A percentile compares a stretch with the other conserved stretches of the same genome.
phyloP scores from a whole-genome alignment of 73 alveolate genomes.

The Effrenium voratum region DNA sequence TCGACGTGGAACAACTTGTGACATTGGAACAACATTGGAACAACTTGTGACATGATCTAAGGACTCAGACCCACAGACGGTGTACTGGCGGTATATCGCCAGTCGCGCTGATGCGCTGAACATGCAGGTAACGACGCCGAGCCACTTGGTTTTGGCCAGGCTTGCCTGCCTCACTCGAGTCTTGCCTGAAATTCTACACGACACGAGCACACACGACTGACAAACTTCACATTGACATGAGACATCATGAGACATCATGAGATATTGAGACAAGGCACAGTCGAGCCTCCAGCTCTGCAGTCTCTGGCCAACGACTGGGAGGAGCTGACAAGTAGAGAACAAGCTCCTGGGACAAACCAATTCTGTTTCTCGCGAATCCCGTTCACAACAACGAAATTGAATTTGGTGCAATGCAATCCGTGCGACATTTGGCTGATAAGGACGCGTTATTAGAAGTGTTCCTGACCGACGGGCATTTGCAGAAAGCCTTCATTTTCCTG shows the following conservation, averaged over 20 bases:
- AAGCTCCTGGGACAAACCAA: background rate
- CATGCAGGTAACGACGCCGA: background rate
- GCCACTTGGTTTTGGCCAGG: background rate
- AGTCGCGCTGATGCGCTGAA: slow-evolving; percentile 20
- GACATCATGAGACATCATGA: too few species aligned
- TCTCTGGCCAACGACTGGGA: slow-evolving; percentile 30
- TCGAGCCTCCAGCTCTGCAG: slow-evolving; percentile 30
- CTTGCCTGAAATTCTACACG: too few species aligned
- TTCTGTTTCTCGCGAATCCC: background rate
- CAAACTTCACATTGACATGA: too few species aligned
- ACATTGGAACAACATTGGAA: too few species aligned
- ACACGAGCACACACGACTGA: too few species aligned
- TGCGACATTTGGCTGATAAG: background rate
- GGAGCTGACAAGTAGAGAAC: background rate
- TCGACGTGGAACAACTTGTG: too few species aligned
- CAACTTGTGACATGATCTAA: too few species aligned
- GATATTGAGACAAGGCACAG: background rate
- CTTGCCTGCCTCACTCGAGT: slow-evolving; percentile 23
- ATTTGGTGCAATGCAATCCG: background rate
- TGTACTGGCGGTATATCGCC: slow-evolving; percentile 23
- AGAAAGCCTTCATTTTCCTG: slow-evolving; percentile 10
- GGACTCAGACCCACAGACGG: background rate
- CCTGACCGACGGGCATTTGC: background rate
- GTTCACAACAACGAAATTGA: background rate
- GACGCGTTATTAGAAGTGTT: background rate